These are phyloP conservation scores for Yamadazyma atmosphaerica DNA, from an alignment of 1,139 yeast genomes.

Conservation along the genomic window DNA sequence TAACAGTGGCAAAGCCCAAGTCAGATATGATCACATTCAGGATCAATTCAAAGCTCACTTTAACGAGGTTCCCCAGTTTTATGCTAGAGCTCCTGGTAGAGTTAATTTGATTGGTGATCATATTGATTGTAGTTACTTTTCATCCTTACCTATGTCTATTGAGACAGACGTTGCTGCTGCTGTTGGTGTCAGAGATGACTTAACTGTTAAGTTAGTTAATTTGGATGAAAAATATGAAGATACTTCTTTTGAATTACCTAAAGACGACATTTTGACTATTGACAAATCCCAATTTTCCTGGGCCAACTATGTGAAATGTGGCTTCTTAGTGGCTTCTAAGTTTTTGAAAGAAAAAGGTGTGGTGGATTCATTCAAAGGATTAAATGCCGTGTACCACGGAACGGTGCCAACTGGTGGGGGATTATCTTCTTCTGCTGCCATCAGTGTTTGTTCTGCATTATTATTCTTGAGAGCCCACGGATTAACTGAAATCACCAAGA, in stretches of 20 bases:
- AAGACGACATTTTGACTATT: constrained; percentile 45
- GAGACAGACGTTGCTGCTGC: constrained; percentile 65
- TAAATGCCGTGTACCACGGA: constrained; percentile 60
- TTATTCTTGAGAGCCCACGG: constrained; percentile 60
- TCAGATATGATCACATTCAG: constrained; percentile 27
- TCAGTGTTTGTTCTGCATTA: constrained; percentile 66
- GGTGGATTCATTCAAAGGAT: constrained; percentile 36
- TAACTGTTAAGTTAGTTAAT: constrained; percentile 43
- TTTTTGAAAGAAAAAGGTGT: constrained; percentile 40
- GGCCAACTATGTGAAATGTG: constrained; percentile 72
- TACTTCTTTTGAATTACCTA: constrained; percentile 36
- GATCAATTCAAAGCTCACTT: constrained; percentile 22
- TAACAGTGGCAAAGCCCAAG: constrained; percentile 22
- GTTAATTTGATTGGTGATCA: constrained; percentile 78
- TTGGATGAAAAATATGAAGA: constrained; percentile 29
- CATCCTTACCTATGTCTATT: constrained; percentile 77
- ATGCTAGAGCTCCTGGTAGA: constrained; percentile 70
- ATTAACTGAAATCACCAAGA: constrained; percentile 41
- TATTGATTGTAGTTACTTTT: constrained; percentile 66
- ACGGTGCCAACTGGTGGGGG: constrained; percentile 77
- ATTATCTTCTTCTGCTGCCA: constrained; percentile 70
- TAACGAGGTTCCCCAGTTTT: constrained; percentile 37
- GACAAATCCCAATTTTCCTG: constrained; percentile 54
- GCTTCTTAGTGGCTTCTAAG: constrained; percentile 60
- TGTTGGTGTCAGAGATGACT: constrained; percentile 31